A percentile compares a stretch with the other conserved stretches of the same genome.
Conservation (phyloP, 257 asterid species). For the Scutellaria galericulata region DNA sequence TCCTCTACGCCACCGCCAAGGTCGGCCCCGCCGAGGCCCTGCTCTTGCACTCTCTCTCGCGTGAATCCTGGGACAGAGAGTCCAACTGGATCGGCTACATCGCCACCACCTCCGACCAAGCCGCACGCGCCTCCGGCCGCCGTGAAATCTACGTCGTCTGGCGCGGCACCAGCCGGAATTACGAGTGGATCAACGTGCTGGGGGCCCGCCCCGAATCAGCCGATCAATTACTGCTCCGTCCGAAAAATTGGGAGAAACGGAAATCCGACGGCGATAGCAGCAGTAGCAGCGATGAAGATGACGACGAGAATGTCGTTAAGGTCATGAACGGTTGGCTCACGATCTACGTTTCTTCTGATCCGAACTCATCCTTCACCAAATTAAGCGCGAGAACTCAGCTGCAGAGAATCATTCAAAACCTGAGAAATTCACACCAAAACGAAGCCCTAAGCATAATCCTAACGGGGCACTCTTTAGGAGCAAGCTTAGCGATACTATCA, state of each 20-base stretch:
- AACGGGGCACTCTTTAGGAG: constrained; percentile 87
- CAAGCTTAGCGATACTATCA: constrained; percentile 56
- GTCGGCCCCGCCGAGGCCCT: constrained; percentile 51
- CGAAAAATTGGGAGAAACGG: constrained; percentile 32
- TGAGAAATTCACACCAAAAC: constrained; percentile 47
- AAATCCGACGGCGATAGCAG: background rate
- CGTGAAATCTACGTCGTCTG: constrained; percentile 76
- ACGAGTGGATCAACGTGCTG: constrained; percentile 76
- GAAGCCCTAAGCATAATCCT: constrained; percentile 67
- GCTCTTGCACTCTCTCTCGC: constrained; percentile 64
- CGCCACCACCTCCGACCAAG: constrained; percentile 62
- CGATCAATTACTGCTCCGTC: constrained; percentile 39
- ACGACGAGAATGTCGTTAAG: constrained; percentile 44
- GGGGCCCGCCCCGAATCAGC: constrained; percentile 61
- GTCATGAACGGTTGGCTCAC: constrained; percentile 84
- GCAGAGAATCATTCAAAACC: constrained; percentile 39
- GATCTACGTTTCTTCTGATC: constrained; percentile 62
- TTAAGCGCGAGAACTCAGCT: constrained; percentile 70
- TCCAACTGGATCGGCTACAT: constrained; percentile 91
- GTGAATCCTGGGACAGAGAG: constrained; percentile 84
- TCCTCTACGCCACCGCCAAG: constrained; percentile 81
- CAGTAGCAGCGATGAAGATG: constrained; percentile 38
- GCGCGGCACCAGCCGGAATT: constrained; percentile 74
- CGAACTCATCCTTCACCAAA: constrained; percentile 68
- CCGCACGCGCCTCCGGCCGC: constrained; percentile 56